phyloP scores from a whole-genome alignment of 768 basidiomycete species.

The Mycena polygramma region DNA sequence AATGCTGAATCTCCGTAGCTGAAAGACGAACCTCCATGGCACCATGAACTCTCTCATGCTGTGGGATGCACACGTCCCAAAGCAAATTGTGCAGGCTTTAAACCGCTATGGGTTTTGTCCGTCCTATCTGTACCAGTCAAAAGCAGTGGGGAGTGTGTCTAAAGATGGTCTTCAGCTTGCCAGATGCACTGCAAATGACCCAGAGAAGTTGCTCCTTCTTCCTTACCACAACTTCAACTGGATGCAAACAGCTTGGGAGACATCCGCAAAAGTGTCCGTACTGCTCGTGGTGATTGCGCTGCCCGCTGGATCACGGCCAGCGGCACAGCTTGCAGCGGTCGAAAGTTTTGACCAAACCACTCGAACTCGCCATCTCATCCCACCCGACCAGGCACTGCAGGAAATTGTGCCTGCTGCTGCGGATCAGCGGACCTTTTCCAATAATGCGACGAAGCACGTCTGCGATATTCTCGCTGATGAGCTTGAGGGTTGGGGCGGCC shows the following conservation, averaged over 20 bases:
- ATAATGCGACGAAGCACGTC: neutral
- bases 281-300: too few species aligned
- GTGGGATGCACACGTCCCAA: neutral
- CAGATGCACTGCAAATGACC: too few species aligned
- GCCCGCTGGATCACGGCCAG: too few species aligned
- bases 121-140: neutral
- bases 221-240: too few species aligned
- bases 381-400: neutral
- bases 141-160: neutral
- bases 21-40: neutral
- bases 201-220: too few species aligned
- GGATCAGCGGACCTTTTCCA: neutral
- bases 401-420: neutral
- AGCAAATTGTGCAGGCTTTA: neutral
- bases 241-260: too few species aligned
- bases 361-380: too few species aligned
- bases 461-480: too few species aligned
- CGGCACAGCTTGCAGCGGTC: too few species aligned
- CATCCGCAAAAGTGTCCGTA: too few species aligned
- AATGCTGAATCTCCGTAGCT: neutral
- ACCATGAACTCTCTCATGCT: neutral
- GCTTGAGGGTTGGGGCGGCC: too few species aligned
- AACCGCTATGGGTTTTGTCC: neutral
- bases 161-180: neutral
- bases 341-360: too few species aligned